A percentile compares a stretch with the other conserved stretches of the same genome.
Evolutionary conservation across 2,329 filamentous ascomycete genomes (phyloP).

Genomic region (Leptoxyphium fumago): DNA sequence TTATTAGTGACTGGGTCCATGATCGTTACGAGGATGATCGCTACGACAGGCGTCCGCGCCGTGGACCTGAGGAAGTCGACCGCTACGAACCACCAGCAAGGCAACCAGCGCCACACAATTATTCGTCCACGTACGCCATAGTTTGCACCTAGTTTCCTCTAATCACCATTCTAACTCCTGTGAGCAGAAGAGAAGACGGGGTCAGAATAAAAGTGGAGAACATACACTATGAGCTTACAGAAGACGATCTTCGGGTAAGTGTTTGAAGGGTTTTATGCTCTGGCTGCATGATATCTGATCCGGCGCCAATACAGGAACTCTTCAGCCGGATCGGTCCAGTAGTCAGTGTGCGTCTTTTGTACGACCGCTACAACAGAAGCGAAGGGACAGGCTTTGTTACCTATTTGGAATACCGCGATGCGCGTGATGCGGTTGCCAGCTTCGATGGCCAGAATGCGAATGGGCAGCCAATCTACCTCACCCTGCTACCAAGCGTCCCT

Average conservation of each 20-base stretch:
- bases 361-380: constrained; percentile 79
- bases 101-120: neutral
- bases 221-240: constrained; percentile 79
- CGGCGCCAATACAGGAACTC: constrained; percentile 44
- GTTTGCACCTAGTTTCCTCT: too few relatives aligned
- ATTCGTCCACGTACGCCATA: too few relatives aligned
- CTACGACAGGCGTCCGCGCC: constrained; percentile 2
- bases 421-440: constrained; percentile 57
- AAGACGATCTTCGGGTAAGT: constrained; percentile 64
- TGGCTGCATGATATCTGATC: neutral
- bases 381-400: constrained; percentile 74
- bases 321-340: constrained; percentile 67
- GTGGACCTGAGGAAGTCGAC: constrained; percentile 7
- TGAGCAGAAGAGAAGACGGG: neutral
- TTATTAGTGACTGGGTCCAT: constrained; percentile 74
- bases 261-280: neutral
- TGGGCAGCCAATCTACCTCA: constrained; percentile 60
- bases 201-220: constrained; percentile 70
- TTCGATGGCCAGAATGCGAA: constrained; percentile 87
- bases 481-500: constrained; percentile 43
- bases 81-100: constrained; percentile 6
- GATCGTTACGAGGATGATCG: constrained; percentile 21
- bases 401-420: constrained; percentile 58
- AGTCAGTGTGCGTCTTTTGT: constrained; percentile 53
- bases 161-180: too few relatives aligned